Base-by-base conservation (phyloP, 2,329 filamentous ascomycete genomes). In the Elsinoe perseae region DNA sequence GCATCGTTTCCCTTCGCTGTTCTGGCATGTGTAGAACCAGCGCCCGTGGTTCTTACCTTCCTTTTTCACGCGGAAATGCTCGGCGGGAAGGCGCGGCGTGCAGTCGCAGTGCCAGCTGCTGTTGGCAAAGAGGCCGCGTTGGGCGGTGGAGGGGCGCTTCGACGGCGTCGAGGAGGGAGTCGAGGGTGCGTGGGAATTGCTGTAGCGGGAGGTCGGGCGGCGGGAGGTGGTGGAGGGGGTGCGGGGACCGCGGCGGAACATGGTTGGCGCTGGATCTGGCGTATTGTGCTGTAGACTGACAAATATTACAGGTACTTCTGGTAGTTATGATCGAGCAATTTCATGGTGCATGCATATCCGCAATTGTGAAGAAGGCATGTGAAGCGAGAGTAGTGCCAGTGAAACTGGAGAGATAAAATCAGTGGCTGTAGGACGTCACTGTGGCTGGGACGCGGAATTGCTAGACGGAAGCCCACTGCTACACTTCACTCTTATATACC, bases 11-110 rank as follows among this genome's bases (percentile, higher is more conserved):
- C 72, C 69, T 2, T 69, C 63, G 54, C 73, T 69, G 30, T 70
- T 68, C 61, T 81, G 78, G 63, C 81, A 85, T 3, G 76, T 79
- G 61, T 81, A 82, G 66, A 84, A 69, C 64, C 62, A 63, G 61
- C 66, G 64, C 9, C 80, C 80, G 58, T 81, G 72, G 61, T 84
- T 84, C 43, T 68, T 67, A 9, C 77, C 75, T 27, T 76, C 73
- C 59, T 83, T 84, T 64, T 80, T 82, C 1, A 77, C 76, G 62
- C 80, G 73, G 59, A 81, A 77, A 54, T 77, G 77, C 23, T 74
- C 71, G 2, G 80, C 80, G 16, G 77, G 78, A 2, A 77, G 69
- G 18, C 77, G 73, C 8, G 77, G 76, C 9, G 70, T 71, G 64
- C 82, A 84, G 62, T 84, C 77, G 66, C 79, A 81, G 56, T 74